phyloP scores from a whole-genome alignment of 306 rosid species.

The Dalbergia cochinchinensis region DNA sequence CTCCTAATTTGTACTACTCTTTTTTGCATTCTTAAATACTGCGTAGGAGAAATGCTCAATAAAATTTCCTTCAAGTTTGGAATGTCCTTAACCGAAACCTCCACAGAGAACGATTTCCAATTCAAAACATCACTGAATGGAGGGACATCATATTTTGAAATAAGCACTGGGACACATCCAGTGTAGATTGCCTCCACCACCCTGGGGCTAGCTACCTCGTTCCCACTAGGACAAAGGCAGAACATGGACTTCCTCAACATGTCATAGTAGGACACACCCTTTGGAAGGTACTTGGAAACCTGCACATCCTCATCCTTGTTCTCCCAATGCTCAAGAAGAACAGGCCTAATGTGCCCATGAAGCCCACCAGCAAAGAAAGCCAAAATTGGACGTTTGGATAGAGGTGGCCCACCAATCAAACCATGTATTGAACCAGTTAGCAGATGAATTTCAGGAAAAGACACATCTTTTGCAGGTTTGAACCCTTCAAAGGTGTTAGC shows the following conservation, averaged over 20 bases:
- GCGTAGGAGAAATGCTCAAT: constrained; percentile 63
- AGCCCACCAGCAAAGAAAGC: constrained; percentile 94
- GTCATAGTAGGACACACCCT: constrained; percentile 74
- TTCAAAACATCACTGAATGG: constrained; percentile 89
- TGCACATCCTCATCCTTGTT: constrained; percentile 70
- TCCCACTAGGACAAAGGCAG: constrained; percentile 96
- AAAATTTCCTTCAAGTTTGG: constrained; percentile 84
- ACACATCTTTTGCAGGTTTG: constrained; percentile 77
- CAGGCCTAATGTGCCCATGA: constrained; percentile 74
- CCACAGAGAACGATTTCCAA: constrained; percentile 88
- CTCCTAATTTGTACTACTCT: constrained; percentile 73
- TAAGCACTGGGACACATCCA: constrained; percentile 87
- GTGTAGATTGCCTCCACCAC: constrained; percentile 94
- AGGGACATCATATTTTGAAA: constrained; percentile 83
- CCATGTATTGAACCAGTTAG: constrained; percentile 65
- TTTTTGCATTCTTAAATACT: constrained; percentile 83
- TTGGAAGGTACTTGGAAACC: constrained; percentile 85
- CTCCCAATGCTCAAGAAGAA: constrained; percentile 88
- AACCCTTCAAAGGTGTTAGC: constrained; percentile 96
- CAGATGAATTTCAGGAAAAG: constrained; percentile 89
- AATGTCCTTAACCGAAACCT: constrained; percentile 72
- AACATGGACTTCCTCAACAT: constrained; percentile 82
- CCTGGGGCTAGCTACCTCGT: constrained; percentile 95
- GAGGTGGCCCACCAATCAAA: constrained; percentile 81
- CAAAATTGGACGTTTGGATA: constrained; percentile 68